Base-by-base conservation (phyloP, 202 grass and related monocot species). In the Setaria italica region DNA sequence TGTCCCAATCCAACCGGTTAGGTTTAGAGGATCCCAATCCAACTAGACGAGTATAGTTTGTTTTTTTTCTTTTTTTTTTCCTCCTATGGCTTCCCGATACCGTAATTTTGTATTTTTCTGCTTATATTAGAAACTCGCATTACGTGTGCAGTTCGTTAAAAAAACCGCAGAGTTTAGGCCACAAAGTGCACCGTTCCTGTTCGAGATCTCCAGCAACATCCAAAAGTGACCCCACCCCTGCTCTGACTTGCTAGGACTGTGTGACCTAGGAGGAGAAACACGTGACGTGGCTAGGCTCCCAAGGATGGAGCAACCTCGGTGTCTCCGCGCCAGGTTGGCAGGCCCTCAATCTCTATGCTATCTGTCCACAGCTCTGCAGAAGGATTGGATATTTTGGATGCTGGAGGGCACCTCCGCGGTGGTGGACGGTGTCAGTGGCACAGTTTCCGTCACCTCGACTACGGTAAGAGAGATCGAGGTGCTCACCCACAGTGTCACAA, bases 281-380 rank as follows among this genome's bases (percentile, higher is more conserved):
- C 1, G 70, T 72, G 45, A 49, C 9, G 70, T 72, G 45, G 70
- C 12, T 72, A 50, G 69, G 69, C 12, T 72, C 69, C 45, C 69
- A 4, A 72, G n/a, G 6, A 12, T 20, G 15, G 15, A 29, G 42
- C 41, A 70, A 47, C 47, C 25, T 33, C 25, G 70, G 45, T 33
- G 70, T 33, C 46, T 29, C 69, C 2, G 21, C n/a, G 5, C 69
- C n/a, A 49, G 6, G 25, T 11, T 3, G 55, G 55, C 55, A 21
- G 55, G 20, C 19, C 57, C 57, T 60, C 57, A 11, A 32, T 12
- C 0, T 12, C 25, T 62, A 62, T 62, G 25, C 60, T 33, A 11
- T 33, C 29, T 33, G 29, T 63, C 19, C 17, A 15, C 17, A 17
- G 54, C 17, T 56, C 17, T n/a, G 54, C 15, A 17, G 0, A 16